Percentiles rank a stretch among this genome's conserved stretches.
Conservation (phyloP, 192 early-diverging fungal genomes). For the Helicostylum pulchrum region DNA sequence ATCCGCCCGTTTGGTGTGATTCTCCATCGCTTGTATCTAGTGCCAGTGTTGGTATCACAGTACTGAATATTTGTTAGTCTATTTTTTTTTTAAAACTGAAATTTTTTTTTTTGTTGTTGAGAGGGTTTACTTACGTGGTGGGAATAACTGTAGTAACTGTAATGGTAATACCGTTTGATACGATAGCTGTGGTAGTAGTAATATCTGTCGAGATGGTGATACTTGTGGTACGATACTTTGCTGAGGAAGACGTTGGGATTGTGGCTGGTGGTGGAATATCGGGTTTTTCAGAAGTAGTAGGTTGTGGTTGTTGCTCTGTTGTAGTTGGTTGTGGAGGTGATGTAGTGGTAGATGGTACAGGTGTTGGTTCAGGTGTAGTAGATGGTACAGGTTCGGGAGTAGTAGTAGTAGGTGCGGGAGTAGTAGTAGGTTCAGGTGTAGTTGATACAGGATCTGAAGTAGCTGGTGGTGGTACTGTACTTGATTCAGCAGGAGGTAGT, state of each 20-base stretch:
- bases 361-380: background rate
- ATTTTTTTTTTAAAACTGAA: background rate
- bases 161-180: constrained; percentile 8
- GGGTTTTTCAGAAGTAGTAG: background rate
- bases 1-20: background rate
- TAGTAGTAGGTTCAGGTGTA: background rate
- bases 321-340: constrained; percentile 9
- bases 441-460: background rate
- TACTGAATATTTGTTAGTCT: background rate
- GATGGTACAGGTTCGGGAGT: background rate
- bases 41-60: constrained; percentile 12
- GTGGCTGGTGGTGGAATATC: background rate
- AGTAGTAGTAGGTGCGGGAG: background rate
- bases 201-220: constrained; percentile 1
- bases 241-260: background rate
- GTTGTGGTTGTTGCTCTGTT: too few species aligned
- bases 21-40: background rate
- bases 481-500: background rate
- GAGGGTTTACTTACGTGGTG: constrained; percentile 18
- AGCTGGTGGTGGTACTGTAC: background rate
- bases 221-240: background rate
- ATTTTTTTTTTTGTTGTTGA: background rate
- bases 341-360: background rate
- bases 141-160: constrained; percentile 13
- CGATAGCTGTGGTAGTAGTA: constrained; percentile 4